Evolutionary conservation across 2,329 filamentous ascomycete species (phyloP), one percentile per base, ranked within the genome.

Genomic region (Neofusicoccum umdonicola): DNA sequence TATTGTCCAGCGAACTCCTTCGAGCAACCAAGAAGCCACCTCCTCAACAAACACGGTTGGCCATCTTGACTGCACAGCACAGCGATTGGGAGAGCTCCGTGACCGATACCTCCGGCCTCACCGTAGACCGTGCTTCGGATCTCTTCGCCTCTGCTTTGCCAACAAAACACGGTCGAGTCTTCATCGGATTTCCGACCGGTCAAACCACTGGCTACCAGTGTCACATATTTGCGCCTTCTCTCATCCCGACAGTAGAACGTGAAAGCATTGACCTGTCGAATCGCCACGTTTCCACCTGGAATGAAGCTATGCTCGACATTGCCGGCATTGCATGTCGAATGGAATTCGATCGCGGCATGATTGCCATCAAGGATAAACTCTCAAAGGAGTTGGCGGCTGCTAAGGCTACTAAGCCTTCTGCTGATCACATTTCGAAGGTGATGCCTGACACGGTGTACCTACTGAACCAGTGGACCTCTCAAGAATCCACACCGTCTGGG

Each of bases 231-330:
- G 95, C 95, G 0, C 95, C 93, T 1, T 97, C 94, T 0, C 89
- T 99, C 13, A 99, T 99, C 65, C 95, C 95, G 0, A 99, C 95
- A 0, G 96, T 99, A 2, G 95, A 99, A 77, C 88, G 95, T 73
- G 95, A 99, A 75, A 95, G 92, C 62, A 97, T 99, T 65, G 95
- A 99, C 76, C 83, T 99, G 67, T 98, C 99, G 75, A 96, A 95
- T 15, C 88, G 93, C 64, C 97, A 93, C 83, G 94, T 99, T 15
- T 89, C 93, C 67, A 92, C 89, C 15, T 99, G 95, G 96, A 99
- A 99, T 71, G 84, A 92, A 22, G 95, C 98, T 74, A 91, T 99
- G 83, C 83, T 99, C 44, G 87, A 94, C 48, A 91, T 93, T 35
- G 92, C 94, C 17, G 95, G 95, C 45, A 93, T 99, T 69, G 89